These are phyloP conservation scores for Podosphaera leucotricha DNA, from an alignment of 2,329 filamentous ascomycete species.

Conservation along the genomic window DNA sequence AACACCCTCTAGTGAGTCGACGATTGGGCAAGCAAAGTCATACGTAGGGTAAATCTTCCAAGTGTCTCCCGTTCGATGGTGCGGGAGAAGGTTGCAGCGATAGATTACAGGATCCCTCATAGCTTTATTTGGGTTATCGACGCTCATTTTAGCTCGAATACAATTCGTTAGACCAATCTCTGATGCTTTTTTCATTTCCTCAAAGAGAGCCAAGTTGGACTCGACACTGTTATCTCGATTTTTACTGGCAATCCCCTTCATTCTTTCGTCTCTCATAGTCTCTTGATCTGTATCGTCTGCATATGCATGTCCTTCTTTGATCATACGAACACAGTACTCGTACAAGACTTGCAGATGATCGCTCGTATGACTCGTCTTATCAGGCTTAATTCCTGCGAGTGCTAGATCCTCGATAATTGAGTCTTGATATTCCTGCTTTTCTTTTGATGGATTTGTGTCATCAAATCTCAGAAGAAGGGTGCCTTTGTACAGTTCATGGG, in stretches of 20 bases:
- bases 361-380: conserved; percentile 69
- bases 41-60: conserved; percentile 82
- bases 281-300: conserved; percentile 86
- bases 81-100: conserved; percentile 74
- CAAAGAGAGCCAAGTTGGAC: conserved; percentile 66
- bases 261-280: conserved; percentile 65
- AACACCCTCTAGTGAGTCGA: conserved; percentile 60
- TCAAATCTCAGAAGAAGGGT: conserved; percentile 83
- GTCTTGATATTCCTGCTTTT: conserved; percentile 92
- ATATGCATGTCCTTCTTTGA: conserved; percentile 72
- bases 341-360: conserved; percentile 92
- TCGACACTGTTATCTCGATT: conserved; percentile 57
- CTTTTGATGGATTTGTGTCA: conserved; percentile 91
- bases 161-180: conserved; percentile 65
- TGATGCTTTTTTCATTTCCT: conserved; percentile 77
- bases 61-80: conserved; percentile 55
- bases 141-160: conserved; percentile 82
- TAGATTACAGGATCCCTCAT: conserved; percentile 95
- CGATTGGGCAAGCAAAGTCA: conserved; percentile 64
- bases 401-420: conserved; percentile 78
- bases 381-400: conserved; percentile 78
- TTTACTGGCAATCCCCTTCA: conserved; percentile 61
- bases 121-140: conserved; percentile 83
- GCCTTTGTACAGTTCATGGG: conserved; percentile 77
- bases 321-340: conserved; percentile 60